A percentile compares a stretch with the other conserved stretches of the same genome.
Evolutionary conservation across 768 basidiomycete genomes (phyloP).

Genomic region (Sporobolomyces pararoseus): DNA sequence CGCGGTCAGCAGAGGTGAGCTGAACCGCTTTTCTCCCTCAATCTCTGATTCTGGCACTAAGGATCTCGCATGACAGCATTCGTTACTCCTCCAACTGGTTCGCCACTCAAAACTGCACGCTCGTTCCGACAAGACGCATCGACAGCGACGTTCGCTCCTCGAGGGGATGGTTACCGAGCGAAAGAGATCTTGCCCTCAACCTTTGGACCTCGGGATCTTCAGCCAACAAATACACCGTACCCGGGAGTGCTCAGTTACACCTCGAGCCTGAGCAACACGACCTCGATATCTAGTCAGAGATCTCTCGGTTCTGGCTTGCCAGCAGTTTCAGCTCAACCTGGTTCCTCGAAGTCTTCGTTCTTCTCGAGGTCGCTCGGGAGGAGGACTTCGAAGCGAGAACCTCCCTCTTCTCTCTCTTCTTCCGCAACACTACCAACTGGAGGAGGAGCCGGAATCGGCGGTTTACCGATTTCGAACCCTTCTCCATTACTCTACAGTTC

Average conservation of each 20-base stretch:
- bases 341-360: neutral
- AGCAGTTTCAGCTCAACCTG: neutral
- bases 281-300: neutral
- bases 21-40: too few species aligned
- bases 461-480: constrained; percentile 15
- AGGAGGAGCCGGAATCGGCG: constrained; percentile 4
- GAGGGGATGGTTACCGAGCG: constrained; percentile 24
- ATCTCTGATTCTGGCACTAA: neutral
- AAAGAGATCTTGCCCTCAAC: constrained; percentile 5
- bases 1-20: neutral
- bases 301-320: constrained; percentile 2
- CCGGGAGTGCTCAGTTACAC: constrained; percentile 23
- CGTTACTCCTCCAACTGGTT: neutral
- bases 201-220: constrained; percentile 17
- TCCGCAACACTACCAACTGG: neutral
- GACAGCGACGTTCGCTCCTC: constrained; percentile 30
- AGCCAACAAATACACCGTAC: neutral
- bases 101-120: constrained; percentile 1
- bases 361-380: neutral
- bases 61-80: neutral
- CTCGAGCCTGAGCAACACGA: neutral
- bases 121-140: constrained; percentile 23
- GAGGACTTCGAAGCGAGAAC: neutral
- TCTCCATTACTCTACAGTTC: constrained; percentile 12
- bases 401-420: too few species aligned